Evolutionary conservation across 257 asterid genomes (phyloP).

Genomic region (Lavandula angustifolia): DNA sequence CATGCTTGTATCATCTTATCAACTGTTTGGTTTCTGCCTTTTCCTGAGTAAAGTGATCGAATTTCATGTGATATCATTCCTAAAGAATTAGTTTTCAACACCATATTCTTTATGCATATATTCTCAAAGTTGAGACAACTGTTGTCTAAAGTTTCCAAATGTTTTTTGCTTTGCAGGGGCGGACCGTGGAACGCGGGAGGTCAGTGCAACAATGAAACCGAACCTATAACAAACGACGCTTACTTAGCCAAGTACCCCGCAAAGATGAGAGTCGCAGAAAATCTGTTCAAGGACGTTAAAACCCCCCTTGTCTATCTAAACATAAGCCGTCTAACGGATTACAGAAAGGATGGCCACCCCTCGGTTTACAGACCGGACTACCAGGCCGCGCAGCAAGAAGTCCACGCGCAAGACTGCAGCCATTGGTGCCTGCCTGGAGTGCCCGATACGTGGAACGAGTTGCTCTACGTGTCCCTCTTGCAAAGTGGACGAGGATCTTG

Average conservation of each 20-base stretch:
- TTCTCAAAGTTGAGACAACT: background rate
- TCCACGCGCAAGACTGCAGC: slow-evolving; percentile 84
- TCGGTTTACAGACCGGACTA: slow-evolving; percentile 72
- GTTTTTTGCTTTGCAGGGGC: slow-evolving; percentile 57
- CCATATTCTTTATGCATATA: background rate
- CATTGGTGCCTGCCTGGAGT: slow-evolving; percentile 99
- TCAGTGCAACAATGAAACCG: slow-evolving; percentile 74
- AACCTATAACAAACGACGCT: slow-evolving; percentile 61
- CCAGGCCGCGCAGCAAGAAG: slow-evolving; percentile 44
- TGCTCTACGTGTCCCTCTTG: slow-evolving; percentile 73
- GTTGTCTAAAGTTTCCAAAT: background rate
- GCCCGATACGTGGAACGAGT: slow-evolving; percentile 93
- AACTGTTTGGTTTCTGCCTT: no score
- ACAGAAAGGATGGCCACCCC: slow-evolving; percentile 85
- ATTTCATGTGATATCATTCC: background rate
- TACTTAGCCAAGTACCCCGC: slow-evolving; percentile 69
- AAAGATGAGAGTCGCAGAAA: slow-evolving; percentile 71
- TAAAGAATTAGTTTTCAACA: no score
- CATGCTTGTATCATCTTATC: no score
- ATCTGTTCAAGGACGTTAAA: slow-evolving; percentile 59
- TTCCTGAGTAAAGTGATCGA: background rate
- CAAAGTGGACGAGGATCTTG: slow-evolving; percentile 58
- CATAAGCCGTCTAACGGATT: slow-evolving; percentile 81
- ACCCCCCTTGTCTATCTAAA: slow-evolving; percentile 66
- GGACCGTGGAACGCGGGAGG: slow-evolving; percentile 97